Evolutionary conservation across 2,329 filamentous ascomycete species (phyloP).

Genomic region (Bipolaris cookei): DNA sequence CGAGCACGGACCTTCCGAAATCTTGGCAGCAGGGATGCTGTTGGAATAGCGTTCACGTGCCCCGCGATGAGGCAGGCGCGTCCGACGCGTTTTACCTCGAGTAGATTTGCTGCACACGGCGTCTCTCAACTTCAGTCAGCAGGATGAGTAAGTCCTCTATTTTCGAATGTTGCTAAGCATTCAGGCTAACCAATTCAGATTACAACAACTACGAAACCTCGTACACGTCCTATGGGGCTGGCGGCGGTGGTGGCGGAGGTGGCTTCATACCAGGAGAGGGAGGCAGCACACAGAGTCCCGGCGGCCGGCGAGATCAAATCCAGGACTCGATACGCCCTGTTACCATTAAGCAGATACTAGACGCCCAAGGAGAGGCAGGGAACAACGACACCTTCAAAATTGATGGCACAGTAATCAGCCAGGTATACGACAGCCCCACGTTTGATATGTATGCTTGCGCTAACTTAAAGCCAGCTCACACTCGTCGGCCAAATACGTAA

Average conservation of each 20-base stretch:
- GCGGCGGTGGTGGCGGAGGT: slow-evolving; percentile 62
- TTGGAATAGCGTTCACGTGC: slow-evolving; percentile 22
- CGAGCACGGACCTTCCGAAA: slow-evolving; percentile 31
- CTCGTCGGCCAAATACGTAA: slow-evolving; percentile 90
- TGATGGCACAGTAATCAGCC: slow-evolving; percentile 74
- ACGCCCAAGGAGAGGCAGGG: slow-evolving; percentile 67
- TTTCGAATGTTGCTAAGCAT: not conserved
- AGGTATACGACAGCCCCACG: slow-evolving; percentile 47
- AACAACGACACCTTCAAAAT: slow-evolving; percentile 74
- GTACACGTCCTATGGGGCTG: slow-evolving; percentile 64
- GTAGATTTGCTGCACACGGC: slow-evolving; percentile 13
- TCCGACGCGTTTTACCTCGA: slow-evolving; percentile 40
- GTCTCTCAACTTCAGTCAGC: slow-evolving; percentile 16
- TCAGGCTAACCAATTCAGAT: slow-evolving; percentile 28
- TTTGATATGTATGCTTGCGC: not conserved
- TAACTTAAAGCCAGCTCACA: slow-evolving; percentile 65
- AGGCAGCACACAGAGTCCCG: slow-evolving; percentile 55
- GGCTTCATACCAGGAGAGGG: slow-evolving; percentile 65
- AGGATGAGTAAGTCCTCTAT: slow-evolving; percentile 28
- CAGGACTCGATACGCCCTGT: slow-evolving; percentile 91
- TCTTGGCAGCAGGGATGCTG: slow-evolving; percentile 34
- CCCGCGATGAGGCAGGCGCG: slow-evolving; percentile 32
- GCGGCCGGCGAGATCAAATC: slow-evolving; percentile 60
- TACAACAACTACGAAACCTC: slow-evolving; percentile 53
- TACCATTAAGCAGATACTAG: slow-evolving; percentile 92